Conservation (phyloP, 371 early-diverging fungal species). For the Dichotomocladium elegans region DNA sequence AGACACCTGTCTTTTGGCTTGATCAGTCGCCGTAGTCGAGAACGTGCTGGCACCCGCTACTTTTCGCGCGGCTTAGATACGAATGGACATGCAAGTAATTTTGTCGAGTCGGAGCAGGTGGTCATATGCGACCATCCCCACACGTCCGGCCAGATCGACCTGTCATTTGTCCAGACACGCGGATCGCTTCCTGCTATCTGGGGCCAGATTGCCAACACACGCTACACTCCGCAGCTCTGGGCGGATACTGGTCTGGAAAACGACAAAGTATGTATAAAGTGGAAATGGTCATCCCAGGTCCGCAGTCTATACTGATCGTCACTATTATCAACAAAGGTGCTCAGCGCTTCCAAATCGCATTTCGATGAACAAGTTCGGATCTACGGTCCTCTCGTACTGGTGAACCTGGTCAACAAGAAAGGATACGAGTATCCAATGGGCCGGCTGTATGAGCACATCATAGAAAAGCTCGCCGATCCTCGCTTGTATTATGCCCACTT, state of each 20-base stretch:
- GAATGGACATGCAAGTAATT: conserved; percentile 92
- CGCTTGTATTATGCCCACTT: conserved; percentile 78
- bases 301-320: background rate
- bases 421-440: conserved; percentile 85
- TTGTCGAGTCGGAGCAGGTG: conserved; percentile 97
- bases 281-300: no score
- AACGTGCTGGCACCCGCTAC: conserved; percentile 83
- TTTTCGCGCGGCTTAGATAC: conserved; percentile 93
- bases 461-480: conserved; percentile 47
- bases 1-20: conserved; percentile 69
- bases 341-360: conserved; percentile 59
- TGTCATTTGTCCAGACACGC: conserved; percentile 88
- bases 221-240: conserved; percentile 86
- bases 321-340: conserved; percentile 8
- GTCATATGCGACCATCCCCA: conserved; percentile 23
- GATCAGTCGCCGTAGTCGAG: conserved; percentile 75
- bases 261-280: conserved; percentile 15
- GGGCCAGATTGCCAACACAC: conserved; percentile 86
- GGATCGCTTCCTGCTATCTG: conserved; percentile 97
- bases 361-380: conserved; percentile 58
- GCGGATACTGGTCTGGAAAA: conserved; percentile 40
- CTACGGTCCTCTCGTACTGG: conserved; percentile 78
- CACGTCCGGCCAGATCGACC: conserved; percentile 21
- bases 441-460: conserved; percentile 58
- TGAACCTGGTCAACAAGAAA: conserved; percentile 88